Base-by-base conservation (phyloP, 164 flowering plant genomes). In the Kingdonia uniflora region DNA sequence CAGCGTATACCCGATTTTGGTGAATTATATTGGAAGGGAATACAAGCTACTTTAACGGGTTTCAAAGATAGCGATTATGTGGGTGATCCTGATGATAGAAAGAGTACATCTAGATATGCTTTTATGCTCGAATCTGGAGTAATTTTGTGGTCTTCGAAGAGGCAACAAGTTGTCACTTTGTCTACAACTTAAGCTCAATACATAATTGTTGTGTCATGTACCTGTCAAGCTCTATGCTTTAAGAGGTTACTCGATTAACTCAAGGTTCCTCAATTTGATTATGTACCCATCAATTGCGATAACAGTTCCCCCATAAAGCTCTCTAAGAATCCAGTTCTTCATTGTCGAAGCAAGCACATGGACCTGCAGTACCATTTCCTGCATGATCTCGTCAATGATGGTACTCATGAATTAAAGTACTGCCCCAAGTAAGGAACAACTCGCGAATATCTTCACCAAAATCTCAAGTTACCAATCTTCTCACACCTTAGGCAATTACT, bases 1-100 rank as follows among this genome's bases (percentile, higher is more conserved):
- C 12, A 48, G 24, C 33, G 51, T 22, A 48, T 35, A 23, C 22
- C 17, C 3, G 51, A 48, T 4, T 2, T 48, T 22, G 51, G 51
- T 15, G 14, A 13, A 2, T 24, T 48, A 7, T 48, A 48, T 11
- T 12, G 24, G 17, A 48, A 48, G 7, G 51, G 16, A 20, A 35
- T 22, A 48, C 12, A 0, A 8, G 24, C 0, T 1, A 13, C 14
- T 6, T 12, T 6, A 22, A n/a, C 24, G 1, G 2, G 22, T 0
- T 48, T 48, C 19, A 48, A 29, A 10, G 35, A 48, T 6, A 48
- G 35, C 14, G 51, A 23, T 22, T 48, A 48, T 48, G 51, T 17
- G 7, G 51, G 35, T 0, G 51, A 48, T 8, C 14, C 24, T 3
- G 51, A 48, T 14, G 51, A 22, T 48, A 0, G 35, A n/a, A 48